These are phyloP conservation scores for Evansstolkia leycettana DNA, from an alignment of 495 filamentous ascomycete species.

Conservation along the genomic window DNA sequence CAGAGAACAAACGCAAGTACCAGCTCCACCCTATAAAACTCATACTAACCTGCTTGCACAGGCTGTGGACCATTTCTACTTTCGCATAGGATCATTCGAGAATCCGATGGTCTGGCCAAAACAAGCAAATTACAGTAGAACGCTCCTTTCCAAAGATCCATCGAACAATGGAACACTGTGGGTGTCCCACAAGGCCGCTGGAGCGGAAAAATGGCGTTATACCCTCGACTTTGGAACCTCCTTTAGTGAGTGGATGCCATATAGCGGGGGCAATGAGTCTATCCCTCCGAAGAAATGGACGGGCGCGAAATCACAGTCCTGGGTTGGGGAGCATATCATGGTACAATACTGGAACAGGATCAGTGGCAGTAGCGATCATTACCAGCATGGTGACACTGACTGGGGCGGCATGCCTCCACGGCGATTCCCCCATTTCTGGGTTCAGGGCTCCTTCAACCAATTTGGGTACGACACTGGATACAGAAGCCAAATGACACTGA, in stretches of 20 bases:
- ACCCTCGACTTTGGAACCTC: conserved; percentile 39
- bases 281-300: conserved; percentile 30
- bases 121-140: conserved; percentile 39
- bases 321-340: conserved; percentile 47
- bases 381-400: conserved; percentile 43
- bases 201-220: conserved; percentile 48
- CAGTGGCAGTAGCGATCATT: conserved; percentile 43
- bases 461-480: conserved; percentile 53
- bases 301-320: conserved; percentile 41
- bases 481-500: conserved; percentile 35
- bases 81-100: conserved; percentile 29
- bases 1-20: conserved; percentile 22
- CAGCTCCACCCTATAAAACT: not conserved
- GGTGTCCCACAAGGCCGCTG: conserved; percentile 41
- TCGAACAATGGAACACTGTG: conserved; percentile 16
- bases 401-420: conserved; percentile 22
- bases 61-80: conserved; percentile 28
- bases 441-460: conserved; percentile 48
- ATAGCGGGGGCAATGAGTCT: conserved; percentile 27
- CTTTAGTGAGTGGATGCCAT: conserved; percentile 43
- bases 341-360: conserved; percentile 52
- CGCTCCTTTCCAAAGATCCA: conserved; percentile 28
- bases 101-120: conserved; percentile 38
- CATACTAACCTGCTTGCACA: conserved; percentile 3
- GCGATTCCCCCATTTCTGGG: conserved; percentile 46